Base-by-base conservation (phyloP, 164 flowering plant genomes). In the Sextonia rubra region DNA sequence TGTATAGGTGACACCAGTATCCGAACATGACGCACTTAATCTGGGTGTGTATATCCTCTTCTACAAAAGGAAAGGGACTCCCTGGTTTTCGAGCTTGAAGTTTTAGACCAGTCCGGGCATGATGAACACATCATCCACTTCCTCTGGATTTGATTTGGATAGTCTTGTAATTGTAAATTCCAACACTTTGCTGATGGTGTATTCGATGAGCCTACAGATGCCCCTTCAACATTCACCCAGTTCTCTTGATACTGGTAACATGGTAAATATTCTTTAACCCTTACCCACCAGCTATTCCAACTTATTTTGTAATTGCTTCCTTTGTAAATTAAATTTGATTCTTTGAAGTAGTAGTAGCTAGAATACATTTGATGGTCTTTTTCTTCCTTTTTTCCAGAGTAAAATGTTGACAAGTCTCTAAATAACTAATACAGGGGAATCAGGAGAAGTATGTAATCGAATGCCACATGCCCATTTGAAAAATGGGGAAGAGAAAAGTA, bases 41-140 rank as follows among this genome's bases (percentile, higher is more conserved):
- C 89, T 88, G 74, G 87, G 85, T 56, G 98, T 97, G 4, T 93
- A 93, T 76, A 90, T 95, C 69, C 79, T 95, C 56, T 93, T 93
- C 79, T 95, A 95, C 79, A 84, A 89, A 44, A 89, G 77, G 81
- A 79, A 84, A 67, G 97, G 86, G 20, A 83, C 91, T 8, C 86
- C 94, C 2, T 93, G 94, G 93, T 85, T 86, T 81, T 86, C 93
- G 60, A 85, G 80, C 80, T 78, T 82, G 27, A 74, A 52, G 3
- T 52, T 52, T 52, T 52, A 18, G 58, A 52, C 20, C 4, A 52
- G 25, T 71, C 14, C 4, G 24, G 8, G 76, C 20, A 24, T 49
- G 47, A 48, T 49, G 47, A 48, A 49, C 44, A 12, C 20, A 9
- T 26, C 37, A 20, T n/a, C 55, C 75, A 72, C 84, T 66, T 91